Conservation (phyloP, 2,329 filamentous ascomycete genomes). For the Sclerotinia borealis region DNA sequence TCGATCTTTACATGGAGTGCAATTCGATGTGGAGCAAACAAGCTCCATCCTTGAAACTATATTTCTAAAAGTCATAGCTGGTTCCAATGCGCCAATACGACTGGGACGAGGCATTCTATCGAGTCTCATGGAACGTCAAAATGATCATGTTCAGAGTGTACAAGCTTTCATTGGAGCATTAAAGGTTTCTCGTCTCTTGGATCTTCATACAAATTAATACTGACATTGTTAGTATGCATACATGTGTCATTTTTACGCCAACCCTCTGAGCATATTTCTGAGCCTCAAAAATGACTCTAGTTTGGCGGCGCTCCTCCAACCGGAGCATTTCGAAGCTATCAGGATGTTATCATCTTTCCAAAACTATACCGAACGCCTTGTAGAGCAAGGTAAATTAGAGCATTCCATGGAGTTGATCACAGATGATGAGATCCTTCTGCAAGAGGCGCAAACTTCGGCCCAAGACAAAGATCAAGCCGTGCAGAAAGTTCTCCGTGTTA, state of each 20-base stretch:
- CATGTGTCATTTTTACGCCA: conserved; percentile 82
- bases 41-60: conserved; percentile 66
- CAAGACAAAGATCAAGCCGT: conserved; percentile 37
- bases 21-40: conserved; percentile 73
- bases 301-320: conserved; percentile 39
- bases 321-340: conserved; percentile 60
- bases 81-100: conserved; percentile 49
- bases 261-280: conserved; percentile 60
- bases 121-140: conserved; percentile 63
- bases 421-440: conserved; percentile 51
- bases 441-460: conserved; percentile 33
- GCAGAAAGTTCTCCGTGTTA: conserved; percentile 40
- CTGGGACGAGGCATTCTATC: conserved; percentile 59
- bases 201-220: conserved; percentile 10
- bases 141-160: conserved; percentile 70
- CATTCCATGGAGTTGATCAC: conserved; percentile 50
- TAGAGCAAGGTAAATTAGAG: conserved; percentile 39
- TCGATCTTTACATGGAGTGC: conserved; percentile 59
- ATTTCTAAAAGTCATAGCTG: conserved; percentile 59
- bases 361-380: conserved; percentile 42
- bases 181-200: conserved; percentile 43
- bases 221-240: conserved; percentile 59
- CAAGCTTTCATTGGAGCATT: conserved; percentile 65
- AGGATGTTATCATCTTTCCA: conserved; percentile 66
- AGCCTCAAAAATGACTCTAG: conserved; percentile 35